Evolutionary conservation across 2,329 filamentous ascomycete species (phyloP).

Genomic region (Diaporthe longicolla): DNA sequence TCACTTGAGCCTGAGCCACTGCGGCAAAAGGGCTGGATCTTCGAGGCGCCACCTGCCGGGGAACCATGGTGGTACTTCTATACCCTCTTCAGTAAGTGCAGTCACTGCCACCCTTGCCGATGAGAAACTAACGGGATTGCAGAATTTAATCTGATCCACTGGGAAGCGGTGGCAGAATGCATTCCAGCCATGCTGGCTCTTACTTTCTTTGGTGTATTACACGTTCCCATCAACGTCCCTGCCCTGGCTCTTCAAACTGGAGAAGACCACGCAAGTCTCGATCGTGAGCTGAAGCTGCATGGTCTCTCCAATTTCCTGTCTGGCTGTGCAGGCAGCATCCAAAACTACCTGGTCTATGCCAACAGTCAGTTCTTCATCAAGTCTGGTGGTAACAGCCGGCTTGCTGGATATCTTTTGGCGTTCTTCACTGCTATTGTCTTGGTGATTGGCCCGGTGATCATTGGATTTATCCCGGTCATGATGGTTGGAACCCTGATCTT

Average conservation of each 20-base stretch:
- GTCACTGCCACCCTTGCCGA: background rate
- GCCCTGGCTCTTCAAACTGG: constrained; percentile 91
- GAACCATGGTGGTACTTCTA: constrained; percentile 99
- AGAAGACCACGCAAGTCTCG: constrained; percentile 92
- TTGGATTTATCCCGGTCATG: constrained; percentile 96
- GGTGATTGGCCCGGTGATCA: constrained; percentile 86
- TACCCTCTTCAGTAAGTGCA: constrained; percentile 85
- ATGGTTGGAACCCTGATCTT: constrained; percentile 97
- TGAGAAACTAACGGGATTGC: constrained; percentile 44
- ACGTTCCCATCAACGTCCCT: constrained; percentile 98
- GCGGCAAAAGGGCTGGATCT: constrained; percentile 88
- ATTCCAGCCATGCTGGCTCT: constrained; percentile 96
- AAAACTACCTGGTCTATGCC: constrained; percentile 98
- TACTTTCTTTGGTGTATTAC: constrained; percentile 96
- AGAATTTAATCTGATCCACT: constrained; percentile 88
- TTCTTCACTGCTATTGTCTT: constrained; percentile 84
- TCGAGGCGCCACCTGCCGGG: constrained; percentile 84
- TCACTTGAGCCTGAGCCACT: constrained; percentile 76
- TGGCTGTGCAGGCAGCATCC: constrained; percentile 87
- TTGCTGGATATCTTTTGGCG: constrained; percentile 90
- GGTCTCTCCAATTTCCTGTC: constrained; percentile 94
- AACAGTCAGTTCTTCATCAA: constrained; percentile 98
- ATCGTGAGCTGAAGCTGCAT: constrained; percentile 92
- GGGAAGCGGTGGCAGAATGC: constrained; percentile 85
- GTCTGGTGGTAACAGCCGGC: constrained; percentile 87